Percentiles rank a stretch among this genome's conserved stretches.
phyloP scores from a whole-genome alignment of 208 protist genomes.

The Novymonas esmeraldas region DNA sequence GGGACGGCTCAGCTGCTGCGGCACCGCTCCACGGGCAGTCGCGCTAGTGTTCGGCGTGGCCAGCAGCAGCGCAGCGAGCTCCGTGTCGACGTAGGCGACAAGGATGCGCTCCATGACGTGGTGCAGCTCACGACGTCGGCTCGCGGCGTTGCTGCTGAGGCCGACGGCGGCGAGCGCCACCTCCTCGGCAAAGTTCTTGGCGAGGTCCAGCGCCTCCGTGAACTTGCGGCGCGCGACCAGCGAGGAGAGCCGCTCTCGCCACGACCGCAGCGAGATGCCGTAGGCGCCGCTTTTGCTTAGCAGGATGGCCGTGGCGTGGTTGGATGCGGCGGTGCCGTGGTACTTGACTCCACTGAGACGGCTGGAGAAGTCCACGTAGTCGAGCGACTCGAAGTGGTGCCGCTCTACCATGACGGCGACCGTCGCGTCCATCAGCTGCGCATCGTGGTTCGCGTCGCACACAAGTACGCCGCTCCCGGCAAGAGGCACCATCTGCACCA shows the following conservation, averaged over 20 bases:
- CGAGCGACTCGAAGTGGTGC: slow-evolving; percentile 32
- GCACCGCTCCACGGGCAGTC: too few species aligned
- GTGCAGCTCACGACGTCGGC: slow-evolving; percentile 42
- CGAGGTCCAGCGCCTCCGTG: slow-evolving; percentile 60
- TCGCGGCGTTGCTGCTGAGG: slow-evolving; percentile 34
- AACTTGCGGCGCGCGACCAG: slow-evolving; percentile 48
- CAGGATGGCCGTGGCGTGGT: slow-evolving; percentile 34
- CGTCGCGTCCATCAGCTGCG: slow-evolving; percentile 59
- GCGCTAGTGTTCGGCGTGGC: not conserved
- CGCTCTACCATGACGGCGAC: slow-evolving; percentile 64
- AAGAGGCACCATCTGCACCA: slow-evolving; percentile 52
- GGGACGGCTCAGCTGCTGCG: too few species aligned
- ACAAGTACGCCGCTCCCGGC: slow-evolving; percentile 42
- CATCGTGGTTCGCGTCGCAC: slow-evolving; percentile 43
- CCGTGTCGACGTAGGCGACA: slow-evolving; percentile 37
- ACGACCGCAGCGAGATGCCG: slow-evolving; percentile 62
- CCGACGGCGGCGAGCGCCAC: slow-evolving; percentile 68
- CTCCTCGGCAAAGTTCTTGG: slow-evolving; percentile 60
- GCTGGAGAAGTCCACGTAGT: slow-evolving; percentile 39
- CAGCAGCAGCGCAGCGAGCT: not conserved
- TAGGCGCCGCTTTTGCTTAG: slow-evolving; percentile 43
- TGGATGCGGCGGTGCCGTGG: slow-evolving; percentile 38
- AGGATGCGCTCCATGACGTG: slow-evolving; percentile 54
- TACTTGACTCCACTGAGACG: slow-evolving; percentile 39
- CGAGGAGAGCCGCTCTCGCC: slow-evolving; percentile 61